Evolutionary conservation across 192 early-diverging fungal species (phyloP).

Genomic region (Backusella mclennaniae): DNA sequence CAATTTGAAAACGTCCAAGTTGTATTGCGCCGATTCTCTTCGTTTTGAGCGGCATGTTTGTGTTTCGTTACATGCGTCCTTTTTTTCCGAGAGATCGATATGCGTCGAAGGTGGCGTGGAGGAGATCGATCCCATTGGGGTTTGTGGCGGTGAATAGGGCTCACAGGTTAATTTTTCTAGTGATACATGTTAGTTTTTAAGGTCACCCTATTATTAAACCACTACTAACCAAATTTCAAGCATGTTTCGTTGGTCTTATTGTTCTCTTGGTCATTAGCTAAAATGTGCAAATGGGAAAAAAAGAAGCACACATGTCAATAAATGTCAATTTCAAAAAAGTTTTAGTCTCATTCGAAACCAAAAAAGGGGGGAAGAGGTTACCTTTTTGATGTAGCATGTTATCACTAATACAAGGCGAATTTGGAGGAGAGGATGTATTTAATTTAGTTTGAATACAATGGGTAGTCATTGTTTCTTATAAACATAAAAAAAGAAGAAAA

Average conservation of each 20-base stretch:
- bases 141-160: slow-evolving; percentile 12
- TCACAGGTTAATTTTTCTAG: slow-evolving; percentile 7
- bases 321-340: not conserved
- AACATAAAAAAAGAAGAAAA: not conserved
- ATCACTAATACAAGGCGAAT: not conserved
- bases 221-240: slow-evolving; percentile 10
- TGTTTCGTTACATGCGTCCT: not conserved
- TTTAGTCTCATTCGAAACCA: not conserved
- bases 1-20: slow-evolving; percentile 72
- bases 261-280: not conserved
- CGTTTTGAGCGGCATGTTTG: not conserved
- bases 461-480: not conserved
- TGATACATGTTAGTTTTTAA: not conserved
- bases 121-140: slow-evolving; percentile 1
- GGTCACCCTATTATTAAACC: not conserved
- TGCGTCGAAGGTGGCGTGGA: not conserved
- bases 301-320: not conserved
- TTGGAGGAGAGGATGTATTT: not conserved
- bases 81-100: slow-evolving; percentile 3
- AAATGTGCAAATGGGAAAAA: not conserved
- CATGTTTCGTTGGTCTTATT: not conserved
- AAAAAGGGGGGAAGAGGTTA: not conserved
- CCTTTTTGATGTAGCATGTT: not conserved
- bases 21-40: slow-evolving; percentile 11
- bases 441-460: not conserved